Percentiles rank a stretch among this genome's conserved stretches.
phyloP scores from a whole-genome alignment of 768 basidiomycete genomes.

The Amanita thiersii region DNA sequence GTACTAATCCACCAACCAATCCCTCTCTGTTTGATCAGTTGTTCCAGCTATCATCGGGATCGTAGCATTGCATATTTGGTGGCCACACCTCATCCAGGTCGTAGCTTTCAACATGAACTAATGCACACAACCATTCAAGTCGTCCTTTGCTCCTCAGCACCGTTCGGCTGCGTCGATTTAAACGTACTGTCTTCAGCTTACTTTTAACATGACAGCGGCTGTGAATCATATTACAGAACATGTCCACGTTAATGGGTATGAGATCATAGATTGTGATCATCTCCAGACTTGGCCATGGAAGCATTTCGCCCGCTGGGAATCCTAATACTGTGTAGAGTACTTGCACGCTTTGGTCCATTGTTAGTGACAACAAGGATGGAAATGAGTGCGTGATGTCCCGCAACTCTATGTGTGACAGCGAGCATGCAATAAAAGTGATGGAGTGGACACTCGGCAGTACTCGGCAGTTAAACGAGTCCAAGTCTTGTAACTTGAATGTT shows the following conservation, averaged over 20 bases:
- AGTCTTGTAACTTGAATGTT: slow-evolving; percentile 23
- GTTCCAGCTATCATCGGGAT: slow-evolving; percentile 21
- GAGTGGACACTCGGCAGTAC: slow-evolving; percentile 24
- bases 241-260: slow-evolving; percentile 19
- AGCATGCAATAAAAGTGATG: slow-evolving; percentile 25
- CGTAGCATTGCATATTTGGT: slow-evolving; percentile 27
- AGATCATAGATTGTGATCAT: slow-evolving; percentile 26
- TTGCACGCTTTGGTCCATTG: slow-evolving; percentile 24
- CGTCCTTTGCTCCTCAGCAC: slow-evolving; percentile 17
- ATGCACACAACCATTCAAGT: slow-evolving; percentile 13
- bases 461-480: slow-evolving; percentile 25
- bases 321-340: slow-evolving; percentile 22
- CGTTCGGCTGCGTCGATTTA: slow-evolving; percentile 30
- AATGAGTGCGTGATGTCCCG: slow-evolving; percentile 24
- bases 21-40: not conserved
- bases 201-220: slow-evolving; percentile 14
- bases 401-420: slow-evolving; percentile 23
- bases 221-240: slow-evolving; percentile 23
- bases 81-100: slow-evolving; percentile 24
- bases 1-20: not conserved
- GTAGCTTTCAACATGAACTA: slow-evolving; percentile 1
- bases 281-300: slow-evolving; percentile 27
- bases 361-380: slow-evolving; percentile 24
- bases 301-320: not conserved
- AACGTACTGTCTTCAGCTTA: slow-evolving; percentile 16